These are phyloP conservation scores for Ophiostoma pallidulum DNA, from an alignment of 2,329 filamentous ascomycete genomes.

Conservation along the genomic window DNA sequence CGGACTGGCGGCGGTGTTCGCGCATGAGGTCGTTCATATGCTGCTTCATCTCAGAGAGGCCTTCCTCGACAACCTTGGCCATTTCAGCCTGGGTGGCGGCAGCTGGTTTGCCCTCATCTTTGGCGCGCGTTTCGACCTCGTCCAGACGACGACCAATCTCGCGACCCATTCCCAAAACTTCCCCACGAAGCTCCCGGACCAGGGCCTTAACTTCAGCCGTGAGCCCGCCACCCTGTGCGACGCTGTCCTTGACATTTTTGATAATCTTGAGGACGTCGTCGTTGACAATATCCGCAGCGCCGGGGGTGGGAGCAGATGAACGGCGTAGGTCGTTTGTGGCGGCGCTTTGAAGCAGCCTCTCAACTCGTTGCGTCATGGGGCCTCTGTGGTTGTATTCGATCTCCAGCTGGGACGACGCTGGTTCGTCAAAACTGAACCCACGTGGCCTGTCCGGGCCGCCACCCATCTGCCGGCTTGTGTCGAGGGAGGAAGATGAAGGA, in stretches of 20 bases:
- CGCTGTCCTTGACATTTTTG: constrained; percentile 81
- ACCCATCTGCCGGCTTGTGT: constrained; percentile 10
- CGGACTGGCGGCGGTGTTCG: constrained; percentile 62
- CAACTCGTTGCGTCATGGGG: constrained; percentile 32
- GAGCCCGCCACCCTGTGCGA: constrained; percentile 76
- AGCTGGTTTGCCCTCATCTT: constrained; percentile 37
- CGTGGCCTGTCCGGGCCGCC: constrained; percentile 23
- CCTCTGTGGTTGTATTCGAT: constrained; percentile 27
- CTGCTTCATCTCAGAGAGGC: constrained; percentile 70
- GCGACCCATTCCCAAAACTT: constrained; percentile 89
- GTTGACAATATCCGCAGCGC: constrained; percentile 49
- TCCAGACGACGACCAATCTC: constrained; percentile 84
- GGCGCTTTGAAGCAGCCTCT: constrained; percentile 35
- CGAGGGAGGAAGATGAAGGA: constrained; percentile 14
- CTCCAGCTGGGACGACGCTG: constrained; percentile 23
- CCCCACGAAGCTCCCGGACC: constrained; percentile 79
- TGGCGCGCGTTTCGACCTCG: constrained; percentile 51
- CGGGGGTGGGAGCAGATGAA: constrained; percentile 35
- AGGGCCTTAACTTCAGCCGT: constrained; percentile 88
- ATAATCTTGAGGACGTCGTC: constrained; percentile 79
- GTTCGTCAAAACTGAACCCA: constrained; percentile 35
- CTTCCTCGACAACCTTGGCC: constrained; percentile 66
- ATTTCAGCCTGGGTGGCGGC: constrained; percentile 59
- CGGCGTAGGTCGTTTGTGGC: constrained; percentile 30
- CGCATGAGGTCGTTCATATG: constrained; percentile 74